Percentiles rank a stretch among this genome's conserved stretches.
phyloP scores from a whole-genome alignment of 345 rosid species.

The Hibiscus mutabilis region DNA sequence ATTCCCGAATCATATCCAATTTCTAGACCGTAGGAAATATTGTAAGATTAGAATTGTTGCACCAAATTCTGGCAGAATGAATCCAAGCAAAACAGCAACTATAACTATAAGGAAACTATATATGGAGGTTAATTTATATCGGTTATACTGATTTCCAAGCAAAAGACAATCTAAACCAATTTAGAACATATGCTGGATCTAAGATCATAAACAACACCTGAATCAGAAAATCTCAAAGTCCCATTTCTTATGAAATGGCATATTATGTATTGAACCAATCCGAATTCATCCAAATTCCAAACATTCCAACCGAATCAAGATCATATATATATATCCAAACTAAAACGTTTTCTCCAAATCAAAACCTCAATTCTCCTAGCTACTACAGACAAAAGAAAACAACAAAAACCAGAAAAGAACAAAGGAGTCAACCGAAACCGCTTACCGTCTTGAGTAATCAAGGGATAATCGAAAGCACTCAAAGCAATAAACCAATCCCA shows the following conservation, averaged over 20 bases:
- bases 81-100: background rate
- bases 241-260: background rate
- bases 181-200: background rate
- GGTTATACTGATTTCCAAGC: background rate
- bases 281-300: background rate
- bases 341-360: background rate
- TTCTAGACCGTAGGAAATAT: background rate
- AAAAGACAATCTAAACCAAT: background rate
- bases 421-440: background rate
- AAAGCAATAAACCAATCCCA: slow-evolving; percentile 92
- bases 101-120: background rate
- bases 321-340: background rate
- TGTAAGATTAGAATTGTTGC: background rate
- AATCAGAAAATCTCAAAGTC: background rate
- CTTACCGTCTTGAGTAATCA: slow-evolving; percentile 92
- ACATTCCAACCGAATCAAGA: background rate
- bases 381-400: background rate
- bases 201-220: background rate
- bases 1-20: background rate
- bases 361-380: background rate
- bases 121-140: background rate
- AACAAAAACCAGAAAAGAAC: background rate
- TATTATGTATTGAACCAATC: background rate
- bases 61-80: slow-evolving; percentile 1
- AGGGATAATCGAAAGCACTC: slow-evolving; percentile 89